A percentile compares a stretch with the other conserved stretches of the same genome.
Conservation (phyloP, 805 yeast species). For the Wickerhamomyces hampshirensis region DNA sequence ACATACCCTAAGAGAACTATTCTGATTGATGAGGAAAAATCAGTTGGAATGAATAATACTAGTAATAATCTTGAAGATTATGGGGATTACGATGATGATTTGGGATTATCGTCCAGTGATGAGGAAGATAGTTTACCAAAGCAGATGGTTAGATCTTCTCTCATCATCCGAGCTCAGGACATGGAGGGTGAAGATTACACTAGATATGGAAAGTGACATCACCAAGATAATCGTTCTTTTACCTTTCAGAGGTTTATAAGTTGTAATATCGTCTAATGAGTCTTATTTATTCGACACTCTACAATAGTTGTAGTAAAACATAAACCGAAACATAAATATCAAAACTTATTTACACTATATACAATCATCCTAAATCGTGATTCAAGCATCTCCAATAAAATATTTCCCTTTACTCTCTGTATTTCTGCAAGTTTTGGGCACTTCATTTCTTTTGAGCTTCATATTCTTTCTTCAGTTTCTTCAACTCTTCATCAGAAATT, state of each 20-base stretch:
- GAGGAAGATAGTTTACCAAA: conserved; percentile 6
- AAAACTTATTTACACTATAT: too few relatives aligned
- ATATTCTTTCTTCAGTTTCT: conserved; percentile 67
- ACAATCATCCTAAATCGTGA: too few relatives aligned
- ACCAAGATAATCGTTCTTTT: neutral
- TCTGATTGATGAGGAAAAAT: conserved; percentile 11
- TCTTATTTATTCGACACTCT: too few relatives aligned
- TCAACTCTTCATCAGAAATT: conserved; percentile 70
- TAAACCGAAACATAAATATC: too few relatives aligned
- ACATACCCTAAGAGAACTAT: conserved; percentile 5
- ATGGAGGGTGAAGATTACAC: conserved; percentile 24
- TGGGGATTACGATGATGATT: neutral
- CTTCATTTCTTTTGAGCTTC: conserved; percentile 44
- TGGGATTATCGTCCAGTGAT: too few relatives aligned
- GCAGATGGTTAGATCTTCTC: conserved; percentile 16
- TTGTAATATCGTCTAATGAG: too few relatives aligned
- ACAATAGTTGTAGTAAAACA: too few relatives aligned
- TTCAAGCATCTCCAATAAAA: too few relatives aligned
- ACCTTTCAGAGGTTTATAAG: too few relatives aligned
- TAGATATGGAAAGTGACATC: neutral
- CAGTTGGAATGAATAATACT: conserved; percentile 1
- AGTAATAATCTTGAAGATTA: conserved; percentile 1
- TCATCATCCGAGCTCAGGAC: conserved; percentile 17
- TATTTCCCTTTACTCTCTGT: too few relatives aligned
- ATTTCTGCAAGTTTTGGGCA: too few relatives aligned